Percentiles rank a stretch among this genome's conserved stretches.
phyloP scores from a whole-genome alignment of 768 basidiomycete species.

The Leccinum boreale region DNA sequence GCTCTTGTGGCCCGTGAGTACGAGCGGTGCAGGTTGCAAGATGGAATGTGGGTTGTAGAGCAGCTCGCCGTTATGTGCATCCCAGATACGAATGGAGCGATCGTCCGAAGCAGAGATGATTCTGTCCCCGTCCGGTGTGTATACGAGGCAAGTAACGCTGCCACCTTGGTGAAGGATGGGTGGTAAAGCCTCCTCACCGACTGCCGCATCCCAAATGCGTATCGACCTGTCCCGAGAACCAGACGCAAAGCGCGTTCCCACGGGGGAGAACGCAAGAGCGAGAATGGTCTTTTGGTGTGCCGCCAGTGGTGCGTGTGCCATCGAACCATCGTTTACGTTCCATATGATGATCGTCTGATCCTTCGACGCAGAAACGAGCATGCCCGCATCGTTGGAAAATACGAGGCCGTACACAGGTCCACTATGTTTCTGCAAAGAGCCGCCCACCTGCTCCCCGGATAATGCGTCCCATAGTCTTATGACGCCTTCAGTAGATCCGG shows the following conservation, averaged over 20 bases:
- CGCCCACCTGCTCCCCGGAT: constrained; percentile 20
- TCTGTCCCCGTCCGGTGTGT: constrained; percentile 28
- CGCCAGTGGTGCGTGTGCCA: constrained; percentile 14
- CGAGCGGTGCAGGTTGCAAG: constrained; percentile 7
- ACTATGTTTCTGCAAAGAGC: constrained; percentile 17
- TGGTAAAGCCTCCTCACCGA: constrained; percentile 14
- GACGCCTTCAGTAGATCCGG: constrained; percentile 19
- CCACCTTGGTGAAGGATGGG: constrained; percentile 19
- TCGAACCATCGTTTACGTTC: constrained; percentile 16
- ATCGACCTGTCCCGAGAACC: constrained; percentile 30
- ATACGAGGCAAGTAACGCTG: constrained; percentile 23
- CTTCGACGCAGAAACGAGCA: constrained; percentile 25
- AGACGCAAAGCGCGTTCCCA: constrained; percentile 25
- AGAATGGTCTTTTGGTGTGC: constrained; percentile 27
- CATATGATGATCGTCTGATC: constrained; percentile 28
- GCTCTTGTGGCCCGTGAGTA: constrained; percentile 22
- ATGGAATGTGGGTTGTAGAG: constrained; percentile 12
- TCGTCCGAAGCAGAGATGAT: constrained; percentile 33
- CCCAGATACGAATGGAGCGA: constrained; percentile 29
- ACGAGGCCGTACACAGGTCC: constrained; percentile 24
- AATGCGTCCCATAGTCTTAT: constrained; percentile 27
- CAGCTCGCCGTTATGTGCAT: constrained; percentile 18
- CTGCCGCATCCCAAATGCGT: constrained; percentile 25
- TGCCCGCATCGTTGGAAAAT: constrained; percentile 28
- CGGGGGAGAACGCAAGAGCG: constrained; percentile 30